A percentile compares a stretch with the other conserved stretches of the same genome.
Conservation (phyloP, 2,329 filamentous ascomycete species). For the Drechmeria coniospora region DNA sequence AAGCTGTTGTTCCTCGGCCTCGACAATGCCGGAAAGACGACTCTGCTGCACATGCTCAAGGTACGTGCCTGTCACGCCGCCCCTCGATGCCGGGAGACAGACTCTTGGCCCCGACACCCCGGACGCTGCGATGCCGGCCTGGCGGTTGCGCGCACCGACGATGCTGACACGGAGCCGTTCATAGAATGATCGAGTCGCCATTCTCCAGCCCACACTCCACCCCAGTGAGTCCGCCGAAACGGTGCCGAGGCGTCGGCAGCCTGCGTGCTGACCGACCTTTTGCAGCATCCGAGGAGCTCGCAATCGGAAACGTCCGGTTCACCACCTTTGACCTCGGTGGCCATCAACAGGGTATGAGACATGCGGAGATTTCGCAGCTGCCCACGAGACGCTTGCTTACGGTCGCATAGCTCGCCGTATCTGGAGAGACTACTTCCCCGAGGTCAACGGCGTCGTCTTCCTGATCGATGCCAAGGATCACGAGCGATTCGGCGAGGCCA, state of each 20-base stretch:
- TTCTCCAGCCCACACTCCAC: constrained; percentile 80
- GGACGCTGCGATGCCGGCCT: too few relatives aligned
- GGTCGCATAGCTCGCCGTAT: constrained; percentile 61
- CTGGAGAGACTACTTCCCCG: constrained; percentile 95
- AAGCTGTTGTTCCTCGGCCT: constrained; percentile 89
- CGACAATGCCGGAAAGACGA: constrained; percentile 91
- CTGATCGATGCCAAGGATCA: constrained; percentile 95
- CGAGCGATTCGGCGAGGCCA: constrained; percentile 85
- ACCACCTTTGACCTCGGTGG: constrained; percentile 89
- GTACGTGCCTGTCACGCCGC: constrained; percentile 34
- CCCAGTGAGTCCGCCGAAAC: constrained; percentile 49
- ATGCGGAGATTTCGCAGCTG: neutral
- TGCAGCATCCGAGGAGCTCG: constrained; percentile 74
- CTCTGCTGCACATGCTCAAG: constrained; percentile 90
- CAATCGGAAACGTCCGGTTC: constrained; percentile 86
- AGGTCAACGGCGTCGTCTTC: constrained; percentile 94
- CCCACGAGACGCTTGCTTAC: constrained; percentile 1
- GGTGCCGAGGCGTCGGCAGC: neutral
- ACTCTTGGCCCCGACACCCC: too few relatives aligned
- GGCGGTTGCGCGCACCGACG: too few relatives aligned
- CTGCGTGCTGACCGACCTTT: constrained; percentile 6
- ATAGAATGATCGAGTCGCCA: constrained; percentile 83
- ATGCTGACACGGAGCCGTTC: constrained; percentile 9
- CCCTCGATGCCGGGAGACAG: too few relatives aligned
- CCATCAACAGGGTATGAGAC: constrained; percentile 65